These are phyloP conservation scores for Phytomonas sp. DNA, from an alignment of 208 protist species.

Conservation along the genomic window DNA sequence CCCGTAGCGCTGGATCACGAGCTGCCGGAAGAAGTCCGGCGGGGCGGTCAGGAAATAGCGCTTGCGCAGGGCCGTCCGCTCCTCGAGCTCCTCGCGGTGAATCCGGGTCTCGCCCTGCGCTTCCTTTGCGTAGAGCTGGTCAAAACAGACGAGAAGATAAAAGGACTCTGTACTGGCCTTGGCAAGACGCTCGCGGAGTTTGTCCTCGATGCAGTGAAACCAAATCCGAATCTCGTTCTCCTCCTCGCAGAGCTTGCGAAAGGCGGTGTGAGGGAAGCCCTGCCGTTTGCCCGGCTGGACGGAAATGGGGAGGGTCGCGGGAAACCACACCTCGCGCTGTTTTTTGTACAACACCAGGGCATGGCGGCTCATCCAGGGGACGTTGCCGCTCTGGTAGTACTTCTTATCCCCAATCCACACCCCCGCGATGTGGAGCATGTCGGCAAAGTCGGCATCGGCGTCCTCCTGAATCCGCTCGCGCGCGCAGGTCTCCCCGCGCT, in stretches of 20 bases:
- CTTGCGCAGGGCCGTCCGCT: slow-evolving; percentile 27
- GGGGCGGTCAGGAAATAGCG: slow-evolving; percentile 43
- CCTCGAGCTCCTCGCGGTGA: slow-evolving; percentile 41
- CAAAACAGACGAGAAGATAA: slow-evolving; percentile 34
- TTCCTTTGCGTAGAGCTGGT: slow-evolving; percentile 28
- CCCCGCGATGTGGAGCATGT: slow-evolving; percentile 51
- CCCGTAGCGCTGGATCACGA: slow-evolving; percentile 38
- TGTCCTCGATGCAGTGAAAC: slow-evolving; percentile 42
- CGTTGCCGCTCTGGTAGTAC: slow-evolving; percentile 16
- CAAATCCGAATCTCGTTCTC: slow-evolving; percentile 68
- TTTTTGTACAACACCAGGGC: slow-evolving; percentile 26
- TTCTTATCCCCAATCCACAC: slow-evolving; percentile 62
- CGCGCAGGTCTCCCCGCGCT: slow-evolving; percentile 43
- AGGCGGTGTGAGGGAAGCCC: slow-evolving; percentile 45
- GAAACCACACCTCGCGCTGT: slow-evolving; percentile 50
- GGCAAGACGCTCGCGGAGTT: slow-evolving; percentile 40
- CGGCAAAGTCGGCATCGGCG: slow-evolving; percentile 21
- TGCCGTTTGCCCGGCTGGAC: slow-evolving; percentile 22
- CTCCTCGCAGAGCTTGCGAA: slow-evolving; percentile 33
- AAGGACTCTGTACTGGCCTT: slow-evolving; percentile 34
- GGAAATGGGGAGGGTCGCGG: slow-evolving; percentile 17
- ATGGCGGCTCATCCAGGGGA: slow-evolving; percentile 19
- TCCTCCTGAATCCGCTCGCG: slow-evolving; percentile 45
- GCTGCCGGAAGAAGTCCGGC: slow-evolving; percentile 50
- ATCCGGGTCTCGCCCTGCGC: slow-evolving; percentile 29